phyloP scores from a whole-genome alignment of 2,329 filamentous ascomycete species.

The Exophiala bonariae region DNA sequence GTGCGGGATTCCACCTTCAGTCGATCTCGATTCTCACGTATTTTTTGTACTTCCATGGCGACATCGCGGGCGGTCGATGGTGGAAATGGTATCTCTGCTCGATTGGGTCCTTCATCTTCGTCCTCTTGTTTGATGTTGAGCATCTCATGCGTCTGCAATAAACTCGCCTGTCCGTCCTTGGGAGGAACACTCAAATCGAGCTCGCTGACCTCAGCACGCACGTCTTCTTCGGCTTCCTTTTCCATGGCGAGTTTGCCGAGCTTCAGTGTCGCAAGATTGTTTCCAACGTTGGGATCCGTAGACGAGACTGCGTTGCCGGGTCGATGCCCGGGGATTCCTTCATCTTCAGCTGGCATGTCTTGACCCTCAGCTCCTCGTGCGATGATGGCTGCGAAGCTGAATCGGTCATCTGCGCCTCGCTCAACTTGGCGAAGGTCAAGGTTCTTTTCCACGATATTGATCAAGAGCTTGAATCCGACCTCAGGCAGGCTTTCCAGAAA shows the following conservation, averaged over 20 bases:
- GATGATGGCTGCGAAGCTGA: slow-evolving; percentile 61
- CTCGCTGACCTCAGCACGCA: slow-evolving; percentile 82
- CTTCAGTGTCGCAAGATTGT: slow-evolving; percentile 63
- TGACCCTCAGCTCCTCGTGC: slow-evolving; percentile 54
- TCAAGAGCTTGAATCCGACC: slow-evolving; percentile 75
- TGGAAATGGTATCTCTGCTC: slow-evolving; percentile 80
- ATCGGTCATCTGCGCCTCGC: slow-evolving; percentile 57
- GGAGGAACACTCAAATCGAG: slow-evolving; percentile 79
- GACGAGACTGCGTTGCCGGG: slow-evolving; percentile 63
- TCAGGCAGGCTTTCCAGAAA: slow-evolving; percentile 86
- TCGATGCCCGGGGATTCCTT: slow-evolving; percentile 68
- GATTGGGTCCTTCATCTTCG: slow-evolving; percentile 75
- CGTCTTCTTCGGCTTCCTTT: slow-evolving; percentile 75
- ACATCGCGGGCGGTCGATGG: slow-evolving; percentile 88
- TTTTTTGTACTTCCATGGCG: slow-evolving; percentile 88
- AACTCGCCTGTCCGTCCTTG: slow-evolving; percentile 65
- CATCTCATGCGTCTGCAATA: slow-evolving; percentile 85
- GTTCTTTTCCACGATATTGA: slow-evolving; percentile 66
- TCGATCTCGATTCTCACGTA: slow-evolving; percentile 88
- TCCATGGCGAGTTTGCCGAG: slow-evolving; percentile 86
- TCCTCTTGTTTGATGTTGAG: slow-evolving; percentile 83
- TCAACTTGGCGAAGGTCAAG: slow-evolving; percentile 62
- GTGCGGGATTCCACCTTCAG: slow-evolving; percentile 85
- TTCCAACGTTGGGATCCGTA: slow-evolving; percentile 56
- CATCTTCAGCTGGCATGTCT: slow-evolving; percentile 64